Base-by-base conservation (phyloP, 31 red algal species). In the Bonnemaisonia californica region DNA sequence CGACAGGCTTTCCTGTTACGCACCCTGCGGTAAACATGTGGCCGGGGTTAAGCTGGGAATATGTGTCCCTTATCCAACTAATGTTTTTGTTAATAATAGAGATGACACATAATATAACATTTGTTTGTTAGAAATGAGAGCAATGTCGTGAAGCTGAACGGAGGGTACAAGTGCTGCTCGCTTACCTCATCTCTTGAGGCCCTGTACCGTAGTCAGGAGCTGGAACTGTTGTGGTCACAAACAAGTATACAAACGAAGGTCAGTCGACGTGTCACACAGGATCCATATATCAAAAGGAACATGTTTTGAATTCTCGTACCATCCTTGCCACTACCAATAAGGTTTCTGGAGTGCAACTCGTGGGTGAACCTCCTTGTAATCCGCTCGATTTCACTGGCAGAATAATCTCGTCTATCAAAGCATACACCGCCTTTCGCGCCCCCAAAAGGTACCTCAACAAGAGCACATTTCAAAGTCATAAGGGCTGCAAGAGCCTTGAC, bases 381-480 rank as follows among this genome's bases (percentile, higher is more conserved):
- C 24, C 97, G 90, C 63, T 95, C 85, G 35, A 98, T 35, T 61
- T 98, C 92, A 21, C 65, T 56, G 12, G 36, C 60, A n/a, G 89
- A 87, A 57, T 95, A 95, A 11, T 90, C 63, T 8, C 77, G 41
- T 21, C 86, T 60, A 85, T 96, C 88, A 38, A 99, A 85, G 23
- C 76, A 87, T 1, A 99, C 88, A 68, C 95, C 95, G 26, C 95
- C 95, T 54, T 99, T 99, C 16, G 90, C 97, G 18, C 97, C 97
- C 5, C 97, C 97, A 68, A 94, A 99, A 5, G 93, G 93, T 24
- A 99, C 81, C 38, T 95, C 85, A 55, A 95, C 97, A 19, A 92
- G 82, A 16, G 97, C 97, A 71, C 97, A 99, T 76, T 99, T 99
- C 62, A 94, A 78, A 18, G 97, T 96, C 97, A 99, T 99, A 55